Base-by-base conservation (phyloP, 2,329 filamentous ascomycete genomes). In the Gnomoniopsis sp. region DNA sequence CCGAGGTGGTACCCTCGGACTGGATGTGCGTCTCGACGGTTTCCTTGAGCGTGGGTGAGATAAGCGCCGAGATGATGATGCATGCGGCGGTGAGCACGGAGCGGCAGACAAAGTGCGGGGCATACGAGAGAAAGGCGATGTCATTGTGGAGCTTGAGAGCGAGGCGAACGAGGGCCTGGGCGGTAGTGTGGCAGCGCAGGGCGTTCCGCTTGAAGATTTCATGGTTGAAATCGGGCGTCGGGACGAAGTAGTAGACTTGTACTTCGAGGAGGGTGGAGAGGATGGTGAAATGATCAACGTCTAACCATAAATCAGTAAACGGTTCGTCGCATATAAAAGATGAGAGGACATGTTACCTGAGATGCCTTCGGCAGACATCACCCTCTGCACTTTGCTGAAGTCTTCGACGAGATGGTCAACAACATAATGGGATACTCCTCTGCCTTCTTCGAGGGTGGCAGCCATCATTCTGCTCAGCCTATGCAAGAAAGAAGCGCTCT, bases 331-430 rank as follows among this genome's bases (percentile, higher is more conserved):
- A 17, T 1, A 19, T 6, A 12, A 30, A 17, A n/a, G 15, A 21
- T 22, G 6, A 3, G 3, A n/a, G 26, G 47, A 11, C 0, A 14
- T 30, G 69, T 17, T 66, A 81, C 79, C 79, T 57, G 79, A 77
- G 49, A 79, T 76, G 34, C 49, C 36, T 33, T 76, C 72, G 12
- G 74, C 75, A 36, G 75, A 74, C n/a, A 82, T 69, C 1, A 79
- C 66, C 3, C 77, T 72, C 57, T 75, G 75, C 2, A 82, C 67
- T n/a, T 74, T 72, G 53, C 78, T 76, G 64, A 82, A 78, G 61
- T 84, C 81, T 46, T 80, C 76, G 64, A 83, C 80, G 65, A 82
- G 77, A 23, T 77, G 70, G 48, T 73, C 72, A 0, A 83, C 75
- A 12, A 79, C 68, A 46, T 77, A 71, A 34, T 80, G 73, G 0